Evolutionary conservation across 1,284 basidiomycete species (phyloP).

Genomic region (Naganishia albida): DNA sequence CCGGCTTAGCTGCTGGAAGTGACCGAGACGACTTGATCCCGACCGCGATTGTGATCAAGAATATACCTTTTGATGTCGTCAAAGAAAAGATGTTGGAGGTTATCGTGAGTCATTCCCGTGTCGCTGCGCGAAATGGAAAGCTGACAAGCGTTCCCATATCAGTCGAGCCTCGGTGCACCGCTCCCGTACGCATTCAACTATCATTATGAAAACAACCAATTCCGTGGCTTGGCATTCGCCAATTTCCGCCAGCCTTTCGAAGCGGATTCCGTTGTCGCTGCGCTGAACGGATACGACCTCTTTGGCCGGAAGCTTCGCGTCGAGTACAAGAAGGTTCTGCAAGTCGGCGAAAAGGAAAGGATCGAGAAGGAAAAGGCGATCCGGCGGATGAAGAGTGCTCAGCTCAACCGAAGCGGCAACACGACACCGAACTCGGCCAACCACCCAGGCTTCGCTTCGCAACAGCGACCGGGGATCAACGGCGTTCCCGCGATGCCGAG

Average conservation of each 20-base stretch:
- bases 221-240: constrained; percentile 96
- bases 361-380: constrained; percentile 99
- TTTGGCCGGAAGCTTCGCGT: constrained; percentile 98
- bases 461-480: constrained; percentile 14
- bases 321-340: constrained; percentile 98
- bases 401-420: constrained; percentile 56
- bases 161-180: constrained; percentile 89
- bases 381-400: constrained; percentile 95
- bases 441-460: constrained; percentile 2
- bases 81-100: constrained; percentile 93
- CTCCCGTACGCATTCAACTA: constrained; percentile 99
- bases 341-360: constrained; percentile 97
- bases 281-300: constrained; percentile 78
- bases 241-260: constrained; percentile 91
- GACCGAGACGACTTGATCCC: constrained; percentile 85
- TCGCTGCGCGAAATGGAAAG: background rate
- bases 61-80: constrained; percentile 98
- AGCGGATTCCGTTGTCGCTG: constrained; percentile 92
- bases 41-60: constrained; percentile 99
- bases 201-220: constrained; percentile 92
- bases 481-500: constrained; percentile 15
- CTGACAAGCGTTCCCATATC: constrained; percentile 28
- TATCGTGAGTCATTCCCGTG: constrained; percentile 69
- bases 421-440: constrained; percentile 14
- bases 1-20: background rate